Percentiles rank a stretch among this genome's conserved stretches.
Evolutionary conservation across 441 rosid species (phyloP).

Genomic region (Raphanus hybrid): DNA sequence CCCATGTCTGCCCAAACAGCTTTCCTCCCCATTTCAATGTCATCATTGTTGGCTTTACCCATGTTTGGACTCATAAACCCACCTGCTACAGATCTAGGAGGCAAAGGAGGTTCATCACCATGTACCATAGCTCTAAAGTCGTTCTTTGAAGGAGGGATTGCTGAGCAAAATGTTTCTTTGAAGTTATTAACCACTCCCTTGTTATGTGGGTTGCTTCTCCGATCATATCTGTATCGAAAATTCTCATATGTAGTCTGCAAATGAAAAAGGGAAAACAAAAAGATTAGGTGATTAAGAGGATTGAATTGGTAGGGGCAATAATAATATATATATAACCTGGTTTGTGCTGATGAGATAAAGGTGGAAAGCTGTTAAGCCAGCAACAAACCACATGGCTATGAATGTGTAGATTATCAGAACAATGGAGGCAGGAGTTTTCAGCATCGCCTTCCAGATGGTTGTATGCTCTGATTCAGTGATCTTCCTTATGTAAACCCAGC

Average conservation of each 20-base stretch:
- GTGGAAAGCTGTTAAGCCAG: slow-evolving; percentile 70
- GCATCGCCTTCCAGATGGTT: slow-evolving; percentile 63
- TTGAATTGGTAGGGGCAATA: background rate
- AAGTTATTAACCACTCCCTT: slow-evolving; percentile 62
- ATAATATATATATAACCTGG: slow-evolving; percentile 47
- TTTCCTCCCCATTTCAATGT: slow-evolving; percentile 90
- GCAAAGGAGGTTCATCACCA: slow-evolving; percentile 44
- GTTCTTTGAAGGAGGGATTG: slow-evolving; percentile 48
- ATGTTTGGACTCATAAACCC: slow-evolving; percentile 88
- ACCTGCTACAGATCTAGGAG: slow-evolving; percentile 62
- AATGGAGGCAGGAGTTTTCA: slow-evolving; percentile 74
- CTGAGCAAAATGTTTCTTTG: slow-evolving; percentile 48
- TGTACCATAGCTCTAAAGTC: slow-evolving; percentile 46
- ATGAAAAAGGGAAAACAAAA: background rate
- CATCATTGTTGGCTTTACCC: slow-evolving; percentile 75
- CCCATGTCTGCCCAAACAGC: slow-evolving; percentile 81
- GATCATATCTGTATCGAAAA: slow-evolving; percentile 65
- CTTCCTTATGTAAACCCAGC: slow-evolving; percentile 70
- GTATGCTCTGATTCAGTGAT: slow-evolving; percentile 57
- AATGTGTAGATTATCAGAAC: slow-evolving; percentile 63
- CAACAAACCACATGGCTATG: slow-evolving; percentile 70
- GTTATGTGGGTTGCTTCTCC: slow-evolving; percentile 63
- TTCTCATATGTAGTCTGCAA: slow-evolving; percentile 71
- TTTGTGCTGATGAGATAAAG: slow-evolving; percentile 67
- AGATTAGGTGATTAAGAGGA: background rate